Conservation (phyloP, 441 rosid genomes). For the Pelargonium myrrhifolium region DNA sequence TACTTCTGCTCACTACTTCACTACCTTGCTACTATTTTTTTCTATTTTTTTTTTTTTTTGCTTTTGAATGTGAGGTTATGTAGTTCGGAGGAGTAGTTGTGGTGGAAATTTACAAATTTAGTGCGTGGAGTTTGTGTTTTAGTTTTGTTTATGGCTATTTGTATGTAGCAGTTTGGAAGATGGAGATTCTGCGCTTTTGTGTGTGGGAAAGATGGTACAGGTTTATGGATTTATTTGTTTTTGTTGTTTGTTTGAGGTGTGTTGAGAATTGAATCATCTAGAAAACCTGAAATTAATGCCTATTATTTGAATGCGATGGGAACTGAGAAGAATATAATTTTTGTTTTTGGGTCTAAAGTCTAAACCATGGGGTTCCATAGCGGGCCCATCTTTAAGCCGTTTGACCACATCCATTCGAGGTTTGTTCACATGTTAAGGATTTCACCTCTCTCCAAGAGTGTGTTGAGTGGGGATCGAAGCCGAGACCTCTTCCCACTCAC, state of each 20-base stretch:
- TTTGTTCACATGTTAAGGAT: too few species aligned
- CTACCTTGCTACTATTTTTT: neutral
- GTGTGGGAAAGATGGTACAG: neutral
- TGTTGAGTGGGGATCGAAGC: too few species aligned
- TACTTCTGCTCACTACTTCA: constrained; percentile 8
- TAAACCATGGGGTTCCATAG: too few species aligned
- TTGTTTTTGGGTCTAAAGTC: too few species aligned
- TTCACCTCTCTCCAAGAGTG: too few species aligned
- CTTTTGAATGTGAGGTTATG: neutral
- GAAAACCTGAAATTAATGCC: neutral
- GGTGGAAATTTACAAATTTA: neutral
- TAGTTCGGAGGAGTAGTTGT: neutral
- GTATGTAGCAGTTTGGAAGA: neutral
- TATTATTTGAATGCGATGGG: neutral
- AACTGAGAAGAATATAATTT: neutral
- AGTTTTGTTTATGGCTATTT: constrained; percentile 9
- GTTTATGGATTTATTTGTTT: neutral
- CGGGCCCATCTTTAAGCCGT: too few species aligned
- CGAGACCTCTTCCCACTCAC: too few species aligned
- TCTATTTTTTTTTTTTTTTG: neutral
- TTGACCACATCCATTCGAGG: too few species aligned
- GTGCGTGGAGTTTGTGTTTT: neutral
- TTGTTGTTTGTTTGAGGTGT: neutral
- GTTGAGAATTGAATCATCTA: neutral
- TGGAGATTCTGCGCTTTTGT: neutral